Evolutionary conservation across 2,329 filamentous ascomycete species (phyloP).

Genomic region (Ceratocystis ficicola): DNA sequence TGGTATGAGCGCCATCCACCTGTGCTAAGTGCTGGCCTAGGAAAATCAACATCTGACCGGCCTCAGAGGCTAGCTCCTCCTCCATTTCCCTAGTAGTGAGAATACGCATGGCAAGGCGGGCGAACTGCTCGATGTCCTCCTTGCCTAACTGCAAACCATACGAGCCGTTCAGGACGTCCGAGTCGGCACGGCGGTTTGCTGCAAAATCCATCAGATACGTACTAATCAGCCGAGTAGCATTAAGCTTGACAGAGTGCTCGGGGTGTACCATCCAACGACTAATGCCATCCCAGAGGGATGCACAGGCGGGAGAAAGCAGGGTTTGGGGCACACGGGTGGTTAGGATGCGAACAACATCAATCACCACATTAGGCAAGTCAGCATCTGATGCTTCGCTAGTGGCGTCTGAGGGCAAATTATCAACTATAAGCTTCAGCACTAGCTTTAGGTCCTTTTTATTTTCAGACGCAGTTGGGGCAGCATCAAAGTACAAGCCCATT

Average conservation of each 20-base stretch:
- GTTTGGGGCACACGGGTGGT: constrained; percentile 52
- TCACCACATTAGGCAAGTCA: constrained; percentile 60
- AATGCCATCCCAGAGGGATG: constrained; percentile 58
- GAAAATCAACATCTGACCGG: constrained; percentile 71
- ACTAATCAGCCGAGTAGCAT: constrained; percentile 60
- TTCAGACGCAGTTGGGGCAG: constrained; percentile 44
- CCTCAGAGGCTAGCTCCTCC: constrained; percentile 65
- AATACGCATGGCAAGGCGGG: constrained; percentile 38
- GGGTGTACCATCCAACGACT: constrained; percentile 58
- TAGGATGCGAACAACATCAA: constrained; percentile 57
- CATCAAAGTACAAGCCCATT: constrained; percentile 73
- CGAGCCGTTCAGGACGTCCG: constrained; percentile 54
- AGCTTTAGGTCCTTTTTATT: constrained; percentile 56
- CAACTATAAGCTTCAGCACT: constrained; percentile 44
- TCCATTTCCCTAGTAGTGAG: constrained; percentile 52
- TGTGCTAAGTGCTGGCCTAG: constrained; percentile 48
- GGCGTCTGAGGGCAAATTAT: constrained; percentile 33
- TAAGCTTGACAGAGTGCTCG: constrained; percentile 63
- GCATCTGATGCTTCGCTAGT: constrained; percentile 38
- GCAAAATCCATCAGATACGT: constrained; percentile 73
- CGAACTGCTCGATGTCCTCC: constrained; percentile 50
- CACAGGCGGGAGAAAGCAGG: constrained; percentile 48
- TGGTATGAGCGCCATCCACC: constrained; percentile 25
- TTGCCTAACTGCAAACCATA: constrained; percentile 56
- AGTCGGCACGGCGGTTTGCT: constrained; percentile 29